Conservation (phyloP, 2,329 filamentous ascomycete genomes). For the Aspergillus sp. region DNA sequence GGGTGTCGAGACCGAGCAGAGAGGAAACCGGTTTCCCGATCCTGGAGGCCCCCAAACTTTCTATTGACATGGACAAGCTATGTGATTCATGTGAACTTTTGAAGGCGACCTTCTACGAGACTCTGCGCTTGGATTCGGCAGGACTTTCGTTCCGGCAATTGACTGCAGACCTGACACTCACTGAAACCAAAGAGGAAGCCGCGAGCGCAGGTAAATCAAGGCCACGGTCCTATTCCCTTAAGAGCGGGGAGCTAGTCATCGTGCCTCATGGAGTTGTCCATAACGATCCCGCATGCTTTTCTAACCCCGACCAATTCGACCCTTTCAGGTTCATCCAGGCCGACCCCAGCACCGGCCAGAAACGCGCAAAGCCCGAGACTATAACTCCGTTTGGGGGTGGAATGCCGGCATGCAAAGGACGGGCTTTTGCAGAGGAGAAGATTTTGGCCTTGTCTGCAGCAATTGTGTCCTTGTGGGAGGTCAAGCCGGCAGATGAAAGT, state of each 20-base stretch:
- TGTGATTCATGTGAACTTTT: conserved; percentile 47
- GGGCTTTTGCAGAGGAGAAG: conserved; percentile 52
- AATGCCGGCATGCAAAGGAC: conserved; percentile 50
- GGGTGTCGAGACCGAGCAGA: conserved; percentile 36
- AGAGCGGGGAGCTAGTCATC: conserved; percentile 44
- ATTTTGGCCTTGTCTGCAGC: conserved; percentile 53
- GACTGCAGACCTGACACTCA: conserved; percentile 38
- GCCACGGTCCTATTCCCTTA: conserved; percentile 41
- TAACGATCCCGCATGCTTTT: conserved; percentile 41
- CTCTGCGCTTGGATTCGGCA: conserved; percentile 45
- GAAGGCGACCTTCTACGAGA: conserved; percentile 48
- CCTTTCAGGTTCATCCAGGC: conserved; percentile 49
- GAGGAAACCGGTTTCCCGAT: conserved; percentile 43
- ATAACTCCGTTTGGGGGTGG: conserved; percentile 54
- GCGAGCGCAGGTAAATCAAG: conserved; percentile 23
- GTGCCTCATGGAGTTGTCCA: conserved; percentile 48
- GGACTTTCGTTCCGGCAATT: conserved; percentile 45
- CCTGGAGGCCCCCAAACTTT: conserved; percentile 44
- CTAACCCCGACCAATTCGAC: conserved; percentile 44
- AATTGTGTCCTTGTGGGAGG: conserved; percentile 58
- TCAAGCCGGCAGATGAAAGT: conserved; percentile 47
- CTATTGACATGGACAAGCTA: conserved; percentile 42
- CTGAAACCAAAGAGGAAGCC: conserved; percentile 42
- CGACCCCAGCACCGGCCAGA: conserved; percentile 34
- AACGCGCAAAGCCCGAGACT: conserved; percentile 39